These are phyloP conservation scores for Pleurotus platypus DNA, from an alignment of 768 basidiomycete genomes.

Conservation along the genomic window DNA sequence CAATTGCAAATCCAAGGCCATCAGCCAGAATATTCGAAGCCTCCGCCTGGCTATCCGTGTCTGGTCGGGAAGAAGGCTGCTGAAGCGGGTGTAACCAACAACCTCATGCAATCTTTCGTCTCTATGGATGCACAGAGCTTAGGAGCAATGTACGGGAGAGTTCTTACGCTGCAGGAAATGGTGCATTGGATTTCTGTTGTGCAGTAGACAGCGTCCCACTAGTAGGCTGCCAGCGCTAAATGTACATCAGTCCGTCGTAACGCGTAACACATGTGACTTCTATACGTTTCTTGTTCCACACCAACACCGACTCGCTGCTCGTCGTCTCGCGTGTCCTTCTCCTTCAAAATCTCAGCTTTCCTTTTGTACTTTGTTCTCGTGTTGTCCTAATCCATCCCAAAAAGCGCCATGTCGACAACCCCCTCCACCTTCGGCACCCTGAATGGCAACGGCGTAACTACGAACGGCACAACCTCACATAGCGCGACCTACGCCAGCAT, in stretches of 20 bases:
- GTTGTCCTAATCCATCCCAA: not conserved
- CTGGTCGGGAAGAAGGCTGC: constrained; percentile 43
- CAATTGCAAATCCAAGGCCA: too few species aligned
- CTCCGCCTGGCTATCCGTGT: constrained; percentile 47
- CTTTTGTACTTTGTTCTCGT: not conserved
- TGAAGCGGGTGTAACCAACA: constrained; percentile 37
- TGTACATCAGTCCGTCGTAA: not conserved
- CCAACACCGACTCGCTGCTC: not conserved
- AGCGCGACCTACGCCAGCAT: constrained; percentile 29
- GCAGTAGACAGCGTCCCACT: too few species aligned
- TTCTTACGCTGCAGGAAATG: constrained; percentile 27
- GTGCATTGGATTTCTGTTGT: not conserved
- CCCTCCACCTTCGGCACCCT: constrained; percentile 33
- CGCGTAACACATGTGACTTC: constrained; percentile 3
- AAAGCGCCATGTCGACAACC: constrained; percentile 18
- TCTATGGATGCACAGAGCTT: constrained; percentile 30
- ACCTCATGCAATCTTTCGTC: constrained; percentile 60
- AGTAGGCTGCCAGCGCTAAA: too few species aligned
- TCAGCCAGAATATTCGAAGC: constrained; percentile 29
- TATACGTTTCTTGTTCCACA: not conserved
- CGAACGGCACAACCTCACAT: constrained; percentile 46
- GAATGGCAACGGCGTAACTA: constrained; percentile 49
- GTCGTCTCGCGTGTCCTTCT: not conserved
- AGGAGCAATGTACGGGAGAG: constrained; percentile 34
- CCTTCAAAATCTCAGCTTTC: not conserved